Base-by-base conservation (phyloP, 2,329 filamentous ascomycete species). In the Aspergillus tanneri region DNA sequence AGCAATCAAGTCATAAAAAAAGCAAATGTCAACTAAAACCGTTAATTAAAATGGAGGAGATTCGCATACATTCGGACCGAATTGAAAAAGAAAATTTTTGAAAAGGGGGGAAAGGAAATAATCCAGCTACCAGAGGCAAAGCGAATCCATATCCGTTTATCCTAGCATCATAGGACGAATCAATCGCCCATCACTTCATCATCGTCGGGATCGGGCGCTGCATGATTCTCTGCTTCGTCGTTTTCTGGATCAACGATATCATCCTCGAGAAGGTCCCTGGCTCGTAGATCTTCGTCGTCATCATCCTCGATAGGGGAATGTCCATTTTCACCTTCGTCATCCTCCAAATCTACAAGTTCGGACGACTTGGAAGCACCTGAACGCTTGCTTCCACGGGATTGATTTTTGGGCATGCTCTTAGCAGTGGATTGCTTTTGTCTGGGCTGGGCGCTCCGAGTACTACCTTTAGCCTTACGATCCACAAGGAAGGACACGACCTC, bases 401-500 rank as follows among this genome's bases (percentile, higher is more conserved):
- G 50, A 10, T 44, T 16, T 36, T 63, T 57, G n/a, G 22, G 50
- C 21, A 47, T 46, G 9, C 44, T 42, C 30, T 49, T 49, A 6
- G 46, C 42, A 5, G 59, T 54, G 32, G 57, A 22, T 38, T 64
- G 63, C 38, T 69, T 68, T 37, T 67, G 70, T 60, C 72, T 75
- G 7, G 58, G 53, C 19, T 52, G 57, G 10, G 58, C 44, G 23
- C 47, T 32, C 16, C 51, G 54, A 22, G 57, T 43, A 19, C n/a
- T n/a, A n/a, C 47, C 54, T 36, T 60, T 62, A 27, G 64, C 57
- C 61, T 85, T 84, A 40, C 78, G 76, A 48, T 86, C 82, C 60
- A 96, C 90, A 3, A 97, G 75, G 66, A 86, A 93, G 7, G 83
- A 81, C 4, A 96, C 75, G 5, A 96, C 83, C 60, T 93, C 90